These are phyloP conservation scores for Rosa chinensis DNA, from an alignment of 306 rosid genomes.

Conservation along the genomic window DNA sequence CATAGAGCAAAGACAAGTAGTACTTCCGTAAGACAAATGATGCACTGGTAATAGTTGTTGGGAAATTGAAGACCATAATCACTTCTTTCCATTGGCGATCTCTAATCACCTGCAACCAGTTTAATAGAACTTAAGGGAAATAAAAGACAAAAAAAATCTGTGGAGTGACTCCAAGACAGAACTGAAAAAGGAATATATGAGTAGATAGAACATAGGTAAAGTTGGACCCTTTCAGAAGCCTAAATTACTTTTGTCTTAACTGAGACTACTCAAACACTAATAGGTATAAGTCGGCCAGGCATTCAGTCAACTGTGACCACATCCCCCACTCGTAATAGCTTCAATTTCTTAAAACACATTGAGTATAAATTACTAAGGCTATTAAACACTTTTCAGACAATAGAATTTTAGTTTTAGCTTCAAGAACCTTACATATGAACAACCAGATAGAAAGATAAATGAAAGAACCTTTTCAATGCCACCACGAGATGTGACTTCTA, in stretches of 20 bases:
- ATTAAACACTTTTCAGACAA: slow-evolving; percentile 20
- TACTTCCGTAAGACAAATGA: slow-evolving; percentile 74
- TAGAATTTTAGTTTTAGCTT: not conserved
- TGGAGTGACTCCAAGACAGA: not conserved
- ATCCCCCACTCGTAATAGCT: not conserved
- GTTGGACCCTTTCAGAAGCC: not conserved
- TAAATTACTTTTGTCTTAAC: not conserved
- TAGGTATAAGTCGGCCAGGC: not conserved
- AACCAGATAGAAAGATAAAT: not conserved
- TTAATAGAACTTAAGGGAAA: slow-evolving; percentile 20
- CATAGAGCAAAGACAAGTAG: slow-evolving; percentile 71
- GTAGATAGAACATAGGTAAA: not conserved
- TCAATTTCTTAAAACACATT: slow-evolving; percentile 6
- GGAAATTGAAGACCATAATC: slow-evolving; percentile 54
- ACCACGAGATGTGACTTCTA: slow-evolving; percentile 80
- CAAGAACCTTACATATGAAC: not conserved
- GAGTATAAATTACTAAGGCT: not conserved
- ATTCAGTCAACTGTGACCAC: not conserved
- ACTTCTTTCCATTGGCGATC: slow-evolving; percentile 90
- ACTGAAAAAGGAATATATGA: not conserved
- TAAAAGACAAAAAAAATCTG: not conserved
- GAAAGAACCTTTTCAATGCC: slow-evolving; percentile 74
- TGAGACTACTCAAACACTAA: not conserved
- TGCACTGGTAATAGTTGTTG: slow-evolving; percentile 61
- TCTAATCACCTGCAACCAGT: slow-evolving; percentile 52